Conservation (phyloP, 495 filamentous ascomycete genomes). For the Penicillium fimorum region DNA sequence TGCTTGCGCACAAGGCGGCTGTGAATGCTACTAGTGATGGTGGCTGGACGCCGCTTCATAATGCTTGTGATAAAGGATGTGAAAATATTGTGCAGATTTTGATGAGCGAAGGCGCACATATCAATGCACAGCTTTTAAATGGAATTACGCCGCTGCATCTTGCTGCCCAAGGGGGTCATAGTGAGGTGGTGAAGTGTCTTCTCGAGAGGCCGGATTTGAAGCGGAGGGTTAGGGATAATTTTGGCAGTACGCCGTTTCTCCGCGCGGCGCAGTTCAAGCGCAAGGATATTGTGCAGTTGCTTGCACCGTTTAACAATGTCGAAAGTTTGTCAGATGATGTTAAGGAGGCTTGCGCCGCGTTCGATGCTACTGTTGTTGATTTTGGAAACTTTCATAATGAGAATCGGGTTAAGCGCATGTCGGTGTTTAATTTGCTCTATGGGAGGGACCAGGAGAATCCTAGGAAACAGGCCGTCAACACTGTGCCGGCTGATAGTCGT, state of each 20-base stretch:
- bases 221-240: slow-evolving; percentile 53
- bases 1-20: slow-evolving; percentile 52
- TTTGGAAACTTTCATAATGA: slow-evolving; percentile 67
- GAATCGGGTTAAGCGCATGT: slow-evolving; percentile 52
- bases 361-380: slow-evolving; percentile 67
- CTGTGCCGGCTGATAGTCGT: slow-evolving; percentile 52
- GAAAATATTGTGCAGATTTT: slow-evolving; percentile 49
- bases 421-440: slow-evolving; percentile 62
- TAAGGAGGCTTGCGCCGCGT: slow-evolving; percentile 55
- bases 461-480: slow-evolving; percentile 49
- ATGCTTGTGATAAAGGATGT: slow-evolving; percentile 57
- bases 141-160: slow-evolving; percentile 62
- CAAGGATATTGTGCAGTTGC: slow-evolving; percentile 54
- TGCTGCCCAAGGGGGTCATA: slow-evolving; percentile 59
- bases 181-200: slow-evolving; percentile 56
- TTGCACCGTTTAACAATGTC: slow-evolving; percentile 56
- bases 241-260: slow-evolving; percentile 60
- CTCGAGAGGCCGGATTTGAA: slow-evolving; percentile 48
- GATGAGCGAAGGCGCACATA: slow-evolving; percentile 50
- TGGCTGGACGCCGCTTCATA: slow-evolving; percentile 64
- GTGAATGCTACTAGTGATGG: slow-evolving; percentile 58
- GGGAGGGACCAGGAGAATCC: slow-evolving; percentile 55
- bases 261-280: slow-evolving; percentile 58
- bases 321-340: slow-evolving; percentile 53
- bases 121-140: slow-evolving; percentile 56